Evolutionary conservation across 768 basidiomycete species (phyloP), one percentile per base, ranked within the genome.

Genomic region (Exidia glandulosa): DNA sequence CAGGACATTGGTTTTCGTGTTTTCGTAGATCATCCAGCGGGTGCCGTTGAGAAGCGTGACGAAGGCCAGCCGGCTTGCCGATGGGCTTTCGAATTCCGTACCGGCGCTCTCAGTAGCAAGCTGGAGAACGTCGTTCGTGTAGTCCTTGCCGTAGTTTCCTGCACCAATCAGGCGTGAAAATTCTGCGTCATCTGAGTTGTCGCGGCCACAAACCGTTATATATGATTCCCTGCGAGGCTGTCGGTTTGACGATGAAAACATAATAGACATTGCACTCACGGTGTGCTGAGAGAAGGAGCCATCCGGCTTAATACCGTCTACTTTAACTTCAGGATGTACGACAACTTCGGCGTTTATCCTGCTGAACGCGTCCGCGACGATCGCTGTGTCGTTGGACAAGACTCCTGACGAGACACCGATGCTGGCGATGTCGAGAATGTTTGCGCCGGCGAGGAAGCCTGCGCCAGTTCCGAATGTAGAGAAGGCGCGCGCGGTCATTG

Each of bases 11-110:
- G 86, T 85, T 30, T 77, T 56, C 10, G 74, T 69, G 65, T 88
- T 87, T 13, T 73, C 72, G 65, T 79, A 85, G 30, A 87, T 82
- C 85, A 87, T 86, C 87, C 87, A 89, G 50, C 74, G 72, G 61
- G 82, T 74, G 0, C 81, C 87, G 32, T 81, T 75, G 60, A 87
- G 75, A 3, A 85, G 70, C 13, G 76, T 79, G 9, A 76, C 78
- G 56, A 88, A 78, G 0, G 85, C 84, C 30, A 65, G 60, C 63
- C 76, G 72, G 13, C 78, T 59, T 12, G 5, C 27, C 9, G 7
- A 7, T 6, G 50, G 9, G 50, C 25, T 9, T 29, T 75, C 73
- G 65, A 80, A 87, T 32, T 74, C 71, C 1, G 86, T 88, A 14
- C 80, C 83, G 19, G 76, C 80, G 6, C 83, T 81, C 58, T 79